A percentile compares a stretch with the other conserved stretches of the same genome.
Evolutionary conservation across 768 basidiomycete species (phyloP).

Genomic region (Lentinula raphanica): DNA sequence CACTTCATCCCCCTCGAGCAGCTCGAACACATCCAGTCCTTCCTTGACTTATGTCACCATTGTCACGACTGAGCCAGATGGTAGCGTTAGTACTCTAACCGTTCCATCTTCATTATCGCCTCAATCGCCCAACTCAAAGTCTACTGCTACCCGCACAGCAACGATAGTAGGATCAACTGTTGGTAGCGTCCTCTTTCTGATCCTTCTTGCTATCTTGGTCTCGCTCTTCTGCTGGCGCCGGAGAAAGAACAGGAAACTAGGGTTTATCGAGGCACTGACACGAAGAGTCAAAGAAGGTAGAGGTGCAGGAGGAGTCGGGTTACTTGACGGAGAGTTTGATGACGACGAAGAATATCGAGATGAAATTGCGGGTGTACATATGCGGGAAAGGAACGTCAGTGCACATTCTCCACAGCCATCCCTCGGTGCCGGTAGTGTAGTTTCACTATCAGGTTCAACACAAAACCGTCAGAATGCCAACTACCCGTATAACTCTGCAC

Average conservation of each 20-base stretch:
- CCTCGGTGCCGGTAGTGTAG: not conserved
- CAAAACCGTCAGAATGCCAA: constrained; percentile 3
- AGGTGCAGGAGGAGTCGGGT: constrained; percentile 19
- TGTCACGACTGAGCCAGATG: not conserved
- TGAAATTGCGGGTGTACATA: constrained; percentile 8
- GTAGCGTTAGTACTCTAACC: not conserved
- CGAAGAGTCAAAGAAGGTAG: constrained; percentile 16
- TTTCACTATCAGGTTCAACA: constrained; percentile 9
- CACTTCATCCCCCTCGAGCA: not conserved
- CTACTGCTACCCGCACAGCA: constrained; percentile 23
- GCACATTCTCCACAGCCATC: constrained; percentile 7
- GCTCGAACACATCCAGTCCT: not conserved
- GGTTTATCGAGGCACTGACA: constrained; percentile 23
- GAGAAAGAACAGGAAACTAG: constrained; percentile 28
- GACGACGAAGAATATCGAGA: constrained; percentile 26
- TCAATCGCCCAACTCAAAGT: constrained; percentile 10
- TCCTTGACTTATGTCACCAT: not conserved
- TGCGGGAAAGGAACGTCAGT: constrained; percentile 11
- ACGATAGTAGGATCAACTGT: constrained; percentile 39
- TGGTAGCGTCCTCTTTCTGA: constrained; percentile 26
- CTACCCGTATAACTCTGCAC: constrained; percentile 17
- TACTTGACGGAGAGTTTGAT: constrained; percentile 31
- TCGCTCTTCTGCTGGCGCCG: constrained; percentile 33
- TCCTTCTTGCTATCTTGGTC: constrained; percentile 28
- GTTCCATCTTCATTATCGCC: constrained; percentile 9